Base-by-base conservation (phyloP, 1,139 yeast species). In the Yamadazyma taylorii region DNA sequence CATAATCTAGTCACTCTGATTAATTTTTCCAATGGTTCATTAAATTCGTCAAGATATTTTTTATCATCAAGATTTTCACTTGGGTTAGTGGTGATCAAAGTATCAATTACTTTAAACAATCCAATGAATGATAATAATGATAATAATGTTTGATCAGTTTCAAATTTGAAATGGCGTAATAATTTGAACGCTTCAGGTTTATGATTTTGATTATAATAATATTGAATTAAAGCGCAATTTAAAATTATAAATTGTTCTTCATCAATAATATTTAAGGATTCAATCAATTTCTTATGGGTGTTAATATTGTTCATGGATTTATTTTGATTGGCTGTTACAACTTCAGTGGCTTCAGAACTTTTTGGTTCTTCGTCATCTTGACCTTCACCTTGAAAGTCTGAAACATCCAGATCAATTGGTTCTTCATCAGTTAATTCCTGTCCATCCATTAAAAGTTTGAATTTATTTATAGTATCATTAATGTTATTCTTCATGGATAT, bases 191-290 rank as follows among this genome's bases (percentile, higher is more conserved):
- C 52, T 13, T 57, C 53, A 3, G 44, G 38, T 10, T 41, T 37
- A 34, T 56, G 51, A 6, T 53, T 46, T 12, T 49, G 46, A 24
- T 50, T 44, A 38, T 50, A 51, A 38, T 60, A 66, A 39, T 53
- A 55, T 4, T 54, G 40, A 1, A 63, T 53, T 32, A 65, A 50
- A 3, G 67, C 52, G 19, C 62, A 46, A 1, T 60, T 50, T 30
- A 69, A 51, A 1, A 66, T 56, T 6, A 66, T 55, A 37, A 59
- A 61, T 39, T 67, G 65, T 36, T 69, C 73, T 34, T 64, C 63
- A 12, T 52, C 49, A 10, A 69, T 52, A 33, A 69, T 51, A 43
- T 61, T 64, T 36, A 69, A 56, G 1, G 71, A 56, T 8, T 54
- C 39, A 8, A 67, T 56, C 29, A 68, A 51, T 12, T 35, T 34